phyloP scores from a whole-genome alignment of 495 filamentous ascomycete genomes.

The Opeltia flavorubescens region DNA sequence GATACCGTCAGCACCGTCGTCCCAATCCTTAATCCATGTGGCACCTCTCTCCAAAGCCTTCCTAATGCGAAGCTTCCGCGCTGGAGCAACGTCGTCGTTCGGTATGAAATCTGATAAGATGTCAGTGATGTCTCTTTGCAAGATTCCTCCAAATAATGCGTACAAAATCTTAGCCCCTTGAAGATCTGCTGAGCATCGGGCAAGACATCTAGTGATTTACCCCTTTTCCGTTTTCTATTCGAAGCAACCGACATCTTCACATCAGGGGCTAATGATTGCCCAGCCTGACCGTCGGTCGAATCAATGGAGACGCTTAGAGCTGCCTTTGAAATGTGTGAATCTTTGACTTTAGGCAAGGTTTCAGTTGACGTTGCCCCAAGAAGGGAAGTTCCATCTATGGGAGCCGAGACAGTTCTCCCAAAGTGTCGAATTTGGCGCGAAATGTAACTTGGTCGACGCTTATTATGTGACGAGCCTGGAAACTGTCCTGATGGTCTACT shows the following conservation, averaged over 20 bases:
- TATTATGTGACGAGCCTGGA: no score
- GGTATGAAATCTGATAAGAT: conserved; percentile 54
- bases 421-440: neutral
- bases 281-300: neutral
- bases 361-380: no score
- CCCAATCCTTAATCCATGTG: conserved; percentile 42
- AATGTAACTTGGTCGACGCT: neutral
- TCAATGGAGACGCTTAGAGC: no score
- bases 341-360: no score
- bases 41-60: conserved; percentile 69
- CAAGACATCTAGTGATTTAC: conserved; percentile 23
- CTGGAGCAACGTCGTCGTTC: conserved; percentile 53
- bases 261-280: neutral
- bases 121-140: neutral
- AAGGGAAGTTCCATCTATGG: no score
- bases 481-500: no score
- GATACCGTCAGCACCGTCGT: conserved; percentile 28
- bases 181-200: conserved; percentile 54
- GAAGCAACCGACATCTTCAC: neutral
- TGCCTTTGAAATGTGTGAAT: no score
- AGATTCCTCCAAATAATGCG: conserved; percentile 6
- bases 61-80: conserved; percentile 54
- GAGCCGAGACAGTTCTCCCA: neutral
- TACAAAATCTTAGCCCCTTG: conserved; percentile 48
- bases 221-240: conserved; percentile 35